Evolutionary conservation across 352 stramenopile species (phyloP).

Genomic region (Blastocystis sp.): DNA sequence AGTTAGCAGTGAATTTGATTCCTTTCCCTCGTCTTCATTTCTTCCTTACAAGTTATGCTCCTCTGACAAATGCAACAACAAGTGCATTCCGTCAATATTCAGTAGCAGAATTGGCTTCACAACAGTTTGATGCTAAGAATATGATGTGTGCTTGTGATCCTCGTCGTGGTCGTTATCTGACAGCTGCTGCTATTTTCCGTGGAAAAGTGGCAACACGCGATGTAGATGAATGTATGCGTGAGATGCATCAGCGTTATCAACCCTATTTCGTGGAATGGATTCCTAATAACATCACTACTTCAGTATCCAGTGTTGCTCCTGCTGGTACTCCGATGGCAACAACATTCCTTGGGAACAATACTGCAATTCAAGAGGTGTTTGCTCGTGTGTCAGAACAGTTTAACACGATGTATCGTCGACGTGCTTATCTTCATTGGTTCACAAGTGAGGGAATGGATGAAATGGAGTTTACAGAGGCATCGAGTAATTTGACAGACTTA

Average conservation of each 20-base stretch:
- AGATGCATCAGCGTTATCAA: conserved; percentile 98
- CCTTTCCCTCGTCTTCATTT: conserved; percentile 98
- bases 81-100: conserved; percentile 93
- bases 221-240: conserved; percentile 96
- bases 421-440: conserved; percentile 99
- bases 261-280: conserved; percentile 99
- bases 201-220: conserved; percentile 97
- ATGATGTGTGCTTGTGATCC: conserved; percentile 99
- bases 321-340: conserved; percentile 94
- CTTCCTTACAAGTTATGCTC: conserved; percentile 98
- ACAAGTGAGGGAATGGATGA: conserved; percentile 99
- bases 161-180: conserved; percentile 95
- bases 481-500: conserved; percentile 99
- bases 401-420: conserved; percentile 99
- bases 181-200: conserved; percentile 97
- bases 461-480: conserved; percentile 99
- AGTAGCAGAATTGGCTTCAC: conserved; percentile 92
- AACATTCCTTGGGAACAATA: conserved; percentile 97
- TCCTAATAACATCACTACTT: conserved; percentile 99
- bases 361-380: conserved; percentile 98
- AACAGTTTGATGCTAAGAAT: conserved; percentile 98
- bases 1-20: conserved; percentile 95
- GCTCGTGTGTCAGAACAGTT: conserved; percentile 99
- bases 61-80: conserved; percentile 85
- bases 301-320: conserved; percentile 95